Evolutionary conservation across 768 basidiomycete genomes (phyloP).

Genomic region (Tylopilus plumbeoviolaceoides): DNA sequence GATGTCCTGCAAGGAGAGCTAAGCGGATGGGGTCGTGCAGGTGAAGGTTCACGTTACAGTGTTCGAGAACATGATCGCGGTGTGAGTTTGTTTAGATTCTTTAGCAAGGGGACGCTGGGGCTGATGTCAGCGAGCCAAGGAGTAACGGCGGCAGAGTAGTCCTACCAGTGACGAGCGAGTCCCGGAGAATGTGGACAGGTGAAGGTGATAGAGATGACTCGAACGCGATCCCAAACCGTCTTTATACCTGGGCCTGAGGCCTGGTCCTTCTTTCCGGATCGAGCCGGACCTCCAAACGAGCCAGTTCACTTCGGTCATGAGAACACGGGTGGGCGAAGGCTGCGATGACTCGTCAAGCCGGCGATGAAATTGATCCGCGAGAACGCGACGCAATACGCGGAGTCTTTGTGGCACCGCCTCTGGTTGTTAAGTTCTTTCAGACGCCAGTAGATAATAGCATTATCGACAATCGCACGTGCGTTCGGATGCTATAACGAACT

Average conservation of each 20-base stretch:
- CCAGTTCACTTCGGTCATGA: background rate
- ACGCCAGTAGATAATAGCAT: no score
- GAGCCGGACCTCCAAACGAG: background rate
- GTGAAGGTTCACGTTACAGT: background rate
- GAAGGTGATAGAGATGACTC: background rate
- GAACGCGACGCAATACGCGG: background rate
- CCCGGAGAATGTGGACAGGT: background rate
- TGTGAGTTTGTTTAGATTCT: background rate
- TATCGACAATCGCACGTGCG: background rate
- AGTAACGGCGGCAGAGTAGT: background rate
- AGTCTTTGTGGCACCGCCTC: background rate
- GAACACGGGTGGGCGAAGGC: no score
- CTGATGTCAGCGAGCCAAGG: background rate
- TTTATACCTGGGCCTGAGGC: no score
- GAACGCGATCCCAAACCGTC: background rate
- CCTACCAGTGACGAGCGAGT: background rate
- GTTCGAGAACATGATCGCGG: conserved; percentile 2
- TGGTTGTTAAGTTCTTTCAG: no score
- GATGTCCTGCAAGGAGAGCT: conserved; percentile 5
- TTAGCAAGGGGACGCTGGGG: background rate
- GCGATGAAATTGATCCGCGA: background rate
- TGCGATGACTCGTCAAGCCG: no score
- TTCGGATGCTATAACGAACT: background rate
- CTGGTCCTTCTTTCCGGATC: background rate
- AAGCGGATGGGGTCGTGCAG: background rate